Percentiles rank a stretch among this genome's conserved stretches.
phyloP scores from a whole-genome alignment of 1,284 basidiomycete species.

The Mycena sp. region DNA sequence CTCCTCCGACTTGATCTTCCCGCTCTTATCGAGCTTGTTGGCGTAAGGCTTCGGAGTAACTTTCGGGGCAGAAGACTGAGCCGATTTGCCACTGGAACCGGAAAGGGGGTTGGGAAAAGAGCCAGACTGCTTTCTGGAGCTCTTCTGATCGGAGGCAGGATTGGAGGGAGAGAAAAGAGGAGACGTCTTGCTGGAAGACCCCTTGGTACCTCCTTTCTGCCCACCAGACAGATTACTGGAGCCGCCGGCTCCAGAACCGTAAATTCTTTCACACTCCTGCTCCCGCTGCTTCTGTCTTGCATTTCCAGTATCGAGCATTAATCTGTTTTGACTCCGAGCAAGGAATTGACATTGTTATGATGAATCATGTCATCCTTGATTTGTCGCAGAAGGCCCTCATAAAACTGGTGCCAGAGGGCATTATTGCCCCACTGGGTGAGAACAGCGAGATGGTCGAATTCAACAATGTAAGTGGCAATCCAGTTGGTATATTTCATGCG shows the following conservation, averaged over 20 bases:
- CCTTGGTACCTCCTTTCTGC: background rate
- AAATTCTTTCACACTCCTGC: background rate
- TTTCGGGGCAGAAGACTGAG: background rate
- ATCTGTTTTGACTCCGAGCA: background rate
- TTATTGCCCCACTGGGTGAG: slow-evolving; percentile 11
- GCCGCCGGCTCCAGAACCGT: background rate
- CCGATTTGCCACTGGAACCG: background rate
- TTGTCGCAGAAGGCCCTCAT: slow-evolving; percentile 13
- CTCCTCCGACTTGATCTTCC: slow-evolving; percentile 12
- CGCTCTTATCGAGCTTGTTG: background rate
- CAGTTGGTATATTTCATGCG: background rate
- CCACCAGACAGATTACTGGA: too few relatives aligned
- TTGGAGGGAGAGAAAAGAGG: too few relatives aligned
- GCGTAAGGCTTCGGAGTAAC: background rate
- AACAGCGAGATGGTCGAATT: slow-evolving; percentile 1
- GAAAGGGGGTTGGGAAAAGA: background rate
- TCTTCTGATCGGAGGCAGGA: background rate
- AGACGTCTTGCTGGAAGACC: background rate
- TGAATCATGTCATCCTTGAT: slow-evolving; percentile 15
- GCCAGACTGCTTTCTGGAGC: background rate
- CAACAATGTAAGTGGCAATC: background rate
- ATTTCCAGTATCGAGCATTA: background rate
- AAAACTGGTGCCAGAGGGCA: slow-evolving; percentile 13
- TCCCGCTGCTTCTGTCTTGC: background rate
- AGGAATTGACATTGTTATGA: background rate